Evolutionary conservation across 352 stramenopile species (phyloP), one percentile per base, ranked within the genome.

Genomic region (Globisporangium alternatum): DNA sequence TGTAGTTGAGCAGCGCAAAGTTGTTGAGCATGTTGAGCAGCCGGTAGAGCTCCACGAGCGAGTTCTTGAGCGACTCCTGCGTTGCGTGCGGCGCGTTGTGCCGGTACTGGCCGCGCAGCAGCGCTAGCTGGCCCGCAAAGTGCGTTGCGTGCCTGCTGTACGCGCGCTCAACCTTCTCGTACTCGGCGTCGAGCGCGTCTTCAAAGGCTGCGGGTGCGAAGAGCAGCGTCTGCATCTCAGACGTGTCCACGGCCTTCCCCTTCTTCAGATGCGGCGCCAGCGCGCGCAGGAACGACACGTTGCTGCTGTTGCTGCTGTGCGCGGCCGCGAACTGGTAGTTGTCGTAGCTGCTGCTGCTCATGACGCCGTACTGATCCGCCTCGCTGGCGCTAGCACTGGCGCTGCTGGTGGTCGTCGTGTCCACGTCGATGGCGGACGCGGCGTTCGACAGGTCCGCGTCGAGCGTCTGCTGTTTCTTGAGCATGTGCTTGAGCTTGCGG

Each of bases 1-100:
- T 99, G 75, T 98, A 99, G 68, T 99, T 99, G 59, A 99, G 86
- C 64, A 99, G 92, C 37, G 93, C 86, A 80, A 97, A 99, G 74
- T 99, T 99, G 44, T 97, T 78, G 56, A 99, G 81, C 43, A 98
- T 76, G 64, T 98, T 98, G 33, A 97, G 70, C 49, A 95, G 81
- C 5, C 95, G 89, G 74, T 98, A 93, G 41, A 98, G 78, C 72
- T 98, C 94, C 19, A 91, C 83, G 31, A 98, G 83, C 41, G 96
- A 88, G 49, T 95, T 89, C 66, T 96, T 93, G 53, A 99, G 93
- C 48, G 93, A 98, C 74, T 98, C 88, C 44, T 84, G 80, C 6
- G 83, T 78, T 13, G 74, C 69, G 2, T 79, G 74, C 0, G 88
- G 83, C 12, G 83, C 72, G 56, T 87, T 69, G 8, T 72, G 43